These are phyloP conservation scores for Tagetes patula DNA, from an alignment of 129 eudicot genomes.

Conservation along the genomic window DNA sequence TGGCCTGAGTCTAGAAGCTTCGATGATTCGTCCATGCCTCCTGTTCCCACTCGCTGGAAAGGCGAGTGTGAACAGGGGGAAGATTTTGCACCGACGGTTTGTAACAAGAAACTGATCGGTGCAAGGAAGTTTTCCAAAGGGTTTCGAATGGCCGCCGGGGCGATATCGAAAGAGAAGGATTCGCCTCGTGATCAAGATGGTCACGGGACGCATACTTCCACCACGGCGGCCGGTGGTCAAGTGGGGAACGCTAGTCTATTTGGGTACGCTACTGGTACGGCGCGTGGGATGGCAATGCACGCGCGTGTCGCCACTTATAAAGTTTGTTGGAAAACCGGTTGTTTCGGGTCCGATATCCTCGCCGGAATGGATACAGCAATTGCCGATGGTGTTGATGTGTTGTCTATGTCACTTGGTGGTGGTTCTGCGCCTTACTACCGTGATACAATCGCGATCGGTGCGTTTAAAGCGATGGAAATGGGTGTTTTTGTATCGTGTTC, in stretches of 20 bases:
- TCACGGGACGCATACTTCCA: conserved; percentile 88
- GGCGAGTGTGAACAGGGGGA: conserved; percentile 59
- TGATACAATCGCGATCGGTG: conserved; percentile 75
- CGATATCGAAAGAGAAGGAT: conserved; percentile 30
- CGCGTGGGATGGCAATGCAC: conserved; percentile 81
- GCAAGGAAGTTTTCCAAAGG: conserved; percentile 69
- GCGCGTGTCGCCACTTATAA: conserved; percentile 76
- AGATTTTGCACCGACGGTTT: conserved; percentile 41
- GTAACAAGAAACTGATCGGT: conserved; percentile 81
- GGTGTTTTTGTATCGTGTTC: conserved; percentile 89
- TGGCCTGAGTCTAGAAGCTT: conserved; percentile 77
- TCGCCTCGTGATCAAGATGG: conserved; percentile 85
- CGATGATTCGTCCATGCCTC: conserved; percentile 50
- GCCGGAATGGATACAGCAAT: conserved; percentile 85
- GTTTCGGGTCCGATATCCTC: conserved; percentile 77
- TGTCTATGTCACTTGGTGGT: conserved; percentile 80
- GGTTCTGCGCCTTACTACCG: conserved; percentile 60
- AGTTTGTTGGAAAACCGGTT: conserved; percentile 74
- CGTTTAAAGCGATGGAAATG: conserved; percentile 77
- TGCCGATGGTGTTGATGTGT: conserved; percentile 68
- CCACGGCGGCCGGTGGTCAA: conserved; percentile 65
- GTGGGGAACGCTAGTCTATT: conserved; percentile 71
- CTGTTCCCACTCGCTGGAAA: conserved; percentile 55
- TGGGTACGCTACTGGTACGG: conserved; percentile 78
- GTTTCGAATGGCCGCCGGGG: conserved; percentile 48